Evolutionary conservation across 176 grass and related monocot species (phyloP).

Genomic region (Phyllostachys edulis): DNA sequence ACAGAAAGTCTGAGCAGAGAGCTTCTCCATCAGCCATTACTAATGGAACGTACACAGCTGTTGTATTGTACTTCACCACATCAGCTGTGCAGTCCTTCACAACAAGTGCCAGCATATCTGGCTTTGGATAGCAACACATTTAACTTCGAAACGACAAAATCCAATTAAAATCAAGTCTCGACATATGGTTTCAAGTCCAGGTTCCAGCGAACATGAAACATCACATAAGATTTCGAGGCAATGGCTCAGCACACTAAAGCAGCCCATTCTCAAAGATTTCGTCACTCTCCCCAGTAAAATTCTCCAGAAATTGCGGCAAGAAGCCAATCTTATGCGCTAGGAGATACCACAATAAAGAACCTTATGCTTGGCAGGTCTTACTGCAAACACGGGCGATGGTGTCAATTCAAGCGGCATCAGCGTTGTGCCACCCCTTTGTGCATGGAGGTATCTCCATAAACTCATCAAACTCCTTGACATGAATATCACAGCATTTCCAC

Average conservation of each 20-base stretch:
- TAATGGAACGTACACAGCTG: background rate
- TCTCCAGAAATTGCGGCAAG: slow-evolving; percentile 12
- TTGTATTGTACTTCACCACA: background rate
- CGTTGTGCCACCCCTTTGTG: slow-evolving; percentile 92
- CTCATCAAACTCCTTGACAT: slow-evolving; percentile 95
- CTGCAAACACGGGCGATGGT: background rate
- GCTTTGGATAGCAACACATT: background rate
- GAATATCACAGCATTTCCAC: slow-evolving; percentile 98
- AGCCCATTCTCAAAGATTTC: slow-evolving; percentile 19
- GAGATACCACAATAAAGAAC: background rate
- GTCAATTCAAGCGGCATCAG: slow-evolving; percentile 61
- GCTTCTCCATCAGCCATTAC: background rate
- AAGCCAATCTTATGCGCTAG: slow-evolving; percentile 12
- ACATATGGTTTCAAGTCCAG: slow-evolving; percentile 11
- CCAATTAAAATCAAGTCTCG: background rate
- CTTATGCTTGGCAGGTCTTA: background rate
- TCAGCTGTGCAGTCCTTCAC: background rate
- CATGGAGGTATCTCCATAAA: slow-evolving; percentile 94
- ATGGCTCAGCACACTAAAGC: background rate
- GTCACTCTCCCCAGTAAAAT: slow-evolving; percentile 23
- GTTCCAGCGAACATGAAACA: slow-evolving; percentile 33
- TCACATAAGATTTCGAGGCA: background rate
- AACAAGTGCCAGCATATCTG: background rate
- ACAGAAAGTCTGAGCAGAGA: background rate
- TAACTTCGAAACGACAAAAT: background rate